Percentiles rank a stretch among this genome's conserved stretches.
These are phyloP conservation scores for Penicillium frequentans DNA, from an alignment of 2,329 filamentous ascomycete species.

Conservation along the genomic window DNA sequence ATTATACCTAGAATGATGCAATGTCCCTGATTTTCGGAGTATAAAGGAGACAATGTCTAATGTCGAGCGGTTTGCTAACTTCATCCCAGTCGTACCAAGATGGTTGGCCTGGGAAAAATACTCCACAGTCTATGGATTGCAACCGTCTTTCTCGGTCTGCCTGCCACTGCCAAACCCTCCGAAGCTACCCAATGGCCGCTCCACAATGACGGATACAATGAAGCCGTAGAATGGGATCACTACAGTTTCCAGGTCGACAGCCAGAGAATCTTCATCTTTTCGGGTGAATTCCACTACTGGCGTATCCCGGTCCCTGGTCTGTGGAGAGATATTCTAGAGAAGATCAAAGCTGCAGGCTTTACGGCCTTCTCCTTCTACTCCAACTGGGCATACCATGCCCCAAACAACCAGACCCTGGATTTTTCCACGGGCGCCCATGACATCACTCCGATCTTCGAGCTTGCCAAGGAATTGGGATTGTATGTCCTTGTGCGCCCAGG, in stretches of 20 bases:
- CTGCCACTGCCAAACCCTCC: conserved; percentile 4
- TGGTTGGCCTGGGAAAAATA: background rate
- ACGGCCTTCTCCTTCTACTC: conserved; percentile 51
- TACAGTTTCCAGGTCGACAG: conserved; percentile 55
- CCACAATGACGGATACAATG: conserved; percentile 50
- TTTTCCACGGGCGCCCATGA: conserved; percentile 56
- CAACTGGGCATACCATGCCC: conserved; percentile 52
- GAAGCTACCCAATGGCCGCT: conserved; percentile 44
- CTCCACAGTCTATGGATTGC: conserved; percentile 10
- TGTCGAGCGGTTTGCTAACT: background rate
- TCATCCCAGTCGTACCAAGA: background rate
- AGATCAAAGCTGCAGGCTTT: conserved; percentile 54
- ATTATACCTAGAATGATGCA: background rate
- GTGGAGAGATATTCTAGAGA: conserved; percentile 54
- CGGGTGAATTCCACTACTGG: conserved; percentile 57
- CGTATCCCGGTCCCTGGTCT: conserved; percentile 52
- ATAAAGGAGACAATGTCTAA: background rate
- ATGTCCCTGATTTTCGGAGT: background rate
- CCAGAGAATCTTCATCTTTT: conserved; percentile 53
- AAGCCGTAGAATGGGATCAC: conserved; percentile 53
- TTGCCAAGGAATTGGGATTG: conserved; percentile 55
- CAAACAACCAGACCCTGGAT: conserved; percentile 48
- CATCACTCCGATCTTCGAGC: conserved; percentile 53
- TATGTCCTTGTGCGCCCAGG: conserved; percentile 60
- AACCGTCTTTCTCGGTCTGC: conserved; percentile 5